Base-by-base conservation (phyloP, 768 basidiomycete genomes). In the Pulveroboletus sp. region DNA sequence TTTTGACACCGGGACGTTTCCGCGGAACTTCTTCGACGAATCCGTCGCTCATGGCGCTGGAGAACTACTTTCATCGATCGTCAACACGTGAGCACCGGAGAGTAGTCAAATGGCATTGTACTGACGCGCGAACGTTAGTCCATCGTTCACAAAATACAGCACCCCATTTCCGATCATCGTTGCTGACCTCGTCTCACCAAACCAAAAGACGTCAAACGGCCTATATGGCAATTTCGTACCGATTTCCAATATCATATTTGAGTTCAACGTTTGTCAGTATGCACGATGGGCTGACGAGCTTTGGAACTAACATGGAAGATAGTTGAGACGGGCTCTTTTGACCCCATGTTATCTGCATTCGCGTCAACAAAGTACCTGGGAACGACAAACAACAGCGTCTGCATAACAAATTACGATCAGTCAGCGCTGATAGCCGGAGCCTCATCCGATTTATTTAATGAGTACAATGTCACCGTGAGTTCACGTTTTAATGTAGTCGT, bases 351-450 rank as follows among this genome's bases (percentile, higher is more conserved):
- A 6, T 71, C 76, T 1, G 76, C 78, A 3, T 79, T 78, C 46
- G 70, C 71, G 6, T 69, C 72, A 0, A 64, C 73, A 31, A 69
- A 75, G 52, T 73, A 76, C 57, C 57, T 78, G 18, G 80, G 80
- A 1, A 69, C 69, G 21, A 61, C 47, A 6, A 72, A 71, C 37
- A 54, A 50, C 11, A 67, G 51, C 26, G 28, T 64, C 27, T 73
- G 71, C 18, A 41, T 71, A 4, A 62, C 66, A 2, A 67, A 69
- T 38, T 72, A 65, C 43, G 72, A 72, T n/a, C 71, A 73, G 38
- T 57, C 55, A 0, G 43, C 67, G 3, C 47, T 68, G 14, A 63
- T 78, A 14, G 62, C 73, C 15, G 78, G 72, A 4, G 66, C 73
- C 0, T 77, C 76, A 0, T 70, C 67, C n/a, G 65, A 61, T 24